Conservation (phyloP, 2,329 filamentous ascomycete genomes). For the Aspergillus sp. region DNA sequence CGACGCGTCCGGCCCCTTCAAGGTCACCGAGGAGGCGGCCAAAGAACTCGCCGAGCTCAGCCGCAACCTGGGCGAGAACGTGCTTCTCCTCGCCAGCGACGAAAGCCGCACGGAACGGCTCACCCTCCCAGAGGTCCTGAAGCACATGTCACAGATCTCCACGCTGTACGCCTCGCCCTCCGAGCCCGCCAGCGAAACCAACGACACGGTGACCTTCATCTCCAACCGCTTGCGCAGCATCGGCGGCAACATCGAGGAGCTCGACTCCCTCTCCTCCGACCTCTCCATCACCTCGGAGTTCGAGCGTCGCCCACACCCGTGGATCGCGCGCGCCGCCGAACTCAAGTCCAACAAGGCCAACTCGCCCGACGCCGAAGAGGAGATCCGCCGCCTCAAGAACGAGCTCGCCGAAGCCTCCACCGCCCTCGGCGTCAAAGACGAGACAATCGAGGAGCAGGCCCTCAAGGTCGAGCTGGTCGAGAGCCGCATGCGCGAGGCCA, state of each 20-base stretch:
- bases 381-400: conserved; percentile 75
- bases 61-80: conserved; percentile 63
- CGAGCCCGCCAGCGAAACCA: conserved; percentile 25
- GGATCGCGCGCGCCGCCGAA: conserved; percentile 77
- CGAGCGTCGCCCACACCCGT: conserved; percentile 71
- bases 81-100: conserved; percentile 66
- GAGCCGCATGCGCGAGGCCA: conserved; percentile 78
- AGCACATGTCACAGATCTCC: conserved; percentile 48
- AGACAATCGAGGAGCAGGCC: conserved; percentile 78
- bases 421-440: conserved; percentile 69
- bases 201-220: conserved; percentile 68
- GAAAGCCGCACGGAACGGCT: conserved; percentile 68
- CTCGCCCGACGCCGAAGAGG: conserved; percentile 78
- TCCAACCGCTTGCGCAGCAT: conserved; percentile 64
- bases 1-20: conserved; percentile 67
- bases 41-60: conserved; percentile 65
- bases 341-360: conserved; percentile 78
- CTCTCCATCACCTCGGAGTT: conserved; percentile 75
- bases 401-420: conserved; percentile 75
- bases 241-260: conserved; percentile 63
- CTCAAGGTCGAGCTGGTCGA: conserved; percentile 93
- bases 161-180: conserved; percentile 24
- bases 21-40: conserved; percentile 64
- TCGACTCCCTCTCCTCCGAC: conserved; percentile 68
- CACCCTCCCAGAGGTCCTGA: conserved; percentile 64